Conservation (phyloP, 345 rosid genomes). For the Linum lewisii region DNA sequence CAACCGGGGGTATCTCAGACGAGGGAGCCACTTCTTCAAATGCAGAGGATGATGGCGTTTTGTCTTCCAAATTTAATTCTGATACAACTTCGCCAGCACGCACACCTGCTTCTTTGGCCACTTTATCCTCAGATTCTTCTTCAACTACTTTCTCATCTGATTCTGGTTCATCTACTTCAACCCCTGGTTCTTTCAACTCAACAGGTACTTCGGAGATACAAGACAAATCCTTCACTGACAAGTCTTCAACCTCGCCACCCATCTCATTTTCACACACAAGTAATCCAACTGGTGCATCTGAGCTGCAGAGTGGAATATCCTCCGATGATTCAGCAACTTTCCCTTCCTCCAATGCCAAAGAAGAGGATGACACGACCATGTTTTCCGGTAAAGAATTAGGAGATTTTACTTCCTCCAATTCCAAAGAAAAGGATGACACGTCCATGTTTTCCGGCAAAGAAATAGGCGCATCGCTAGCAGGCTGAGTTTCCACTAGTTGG, state of each 20-base stretch:
- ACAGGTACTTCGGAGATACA: neutral
- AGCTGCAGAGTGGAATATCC: slow-evolving; percentile 8
- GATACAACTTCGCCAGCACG: neutral
- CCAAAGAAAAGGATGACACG: no score
- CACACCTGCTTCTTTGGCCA: neutral
- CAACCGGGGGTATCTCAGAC: neutral
- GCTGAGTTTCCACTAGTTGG: no score
- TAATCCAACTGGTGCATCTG: neutral
- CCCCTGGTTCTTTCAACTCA: neutral
- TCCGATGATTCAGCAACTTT: no score
- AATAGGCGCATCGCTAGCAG: no score
- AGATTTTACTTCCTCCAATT: no score
- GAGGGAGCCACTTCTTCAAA: neutral
- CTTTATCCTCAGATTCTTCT: neutral
- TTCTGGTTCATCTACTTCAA: neutral
- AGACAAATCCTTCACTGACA: neutral
- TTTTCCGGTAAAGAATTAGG: no score
- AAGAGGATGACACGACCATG: no score
- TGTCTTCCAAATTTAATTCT: neutral
- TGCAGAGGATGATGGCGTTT: neutral
- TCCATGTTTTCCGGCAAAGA: no score
- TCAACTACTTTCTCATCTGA: neutral
- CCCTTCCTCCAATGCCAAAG: no score
- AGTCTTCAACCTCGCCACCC: neutral
- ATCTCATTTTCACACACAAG: neutral